phyloP scores from a whole-genome alignment of 192 early-diverging fungal genomes.

The Coemansia sp. region DNA sequence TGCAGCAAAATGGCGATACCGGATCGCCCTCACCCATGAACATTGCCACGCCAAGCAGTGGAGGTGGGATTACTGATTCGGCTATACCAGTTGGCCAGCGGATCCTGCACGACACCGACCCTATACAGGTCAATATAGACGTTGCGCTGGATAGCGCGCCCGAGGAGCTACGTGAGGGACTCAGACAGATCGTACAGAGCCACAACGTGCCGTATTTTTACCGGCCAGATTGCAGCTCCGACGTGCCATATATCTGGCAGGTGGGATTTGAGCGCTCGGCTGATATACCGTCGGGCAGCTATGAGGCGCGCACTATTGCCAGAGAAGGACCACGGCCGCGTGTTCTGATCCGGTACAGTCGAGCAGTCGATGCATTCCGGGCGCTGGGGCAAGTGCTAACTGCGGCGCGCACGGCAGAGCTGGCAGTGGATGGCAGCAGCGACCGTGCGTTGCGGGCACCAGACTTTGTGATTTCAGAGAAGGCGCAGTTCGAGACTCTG shows the following conservation, averaged over 20 bases:
- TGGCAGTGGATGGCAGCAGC: slow-evolving; percentile 14
- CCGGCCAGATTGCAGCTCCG: background rate
- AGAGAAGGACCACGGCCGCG: background rate
- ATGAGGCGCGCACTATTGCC: slow-evolving; percentile 17
- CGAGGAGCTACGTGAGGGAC: slow-evolving; percentile 30
- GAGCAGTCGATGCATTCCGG: slow-evolving; percentile 63
- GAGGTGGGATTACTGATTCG: background rate
- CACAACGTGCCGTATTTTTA: slow-evolving; percentile 45
- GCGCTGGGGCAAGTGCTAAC: slow-evolving; percentile 70
- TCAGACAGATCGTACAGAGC: slow-evolving; percentile 29
- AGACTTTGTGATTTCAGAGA: slow-evolving; percentile 59
- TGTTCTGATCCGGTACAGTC: slow-evolving; percentile 32
- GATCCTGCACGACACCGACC: slow-evolving; percentile 32
- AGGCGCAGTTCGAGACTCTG: slow-evolving; percentile 70
- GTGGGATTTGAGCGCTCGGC: slow-evolving; percentile 35
- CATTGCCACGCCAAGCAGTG: slow-evolving; percentile 32
- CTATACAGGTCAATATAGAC: slow-evolving; percentile 29
- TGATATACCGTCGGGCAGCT: slow-evolving; percentile 18
- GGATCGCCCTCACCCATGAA: slow-evolving; percentile 40
- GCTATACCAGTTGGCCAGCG: slow-evolving; percentile 15
- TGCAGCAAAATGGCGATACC: slow-evolving; percentile 1
- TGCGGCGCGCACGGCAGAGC: slow-evolving; percentile 56
- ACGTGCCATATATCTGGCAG: slow-evolving; percentile 19
- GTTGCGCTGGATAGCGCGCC: slow-evolving; percentile 36
- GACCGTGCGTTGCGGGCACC: slow-evolving; percentile 21